phyloP scores from a whole-genome alignment of 108 stramenopile species.

The Conticribra weissflogii region DNA sequence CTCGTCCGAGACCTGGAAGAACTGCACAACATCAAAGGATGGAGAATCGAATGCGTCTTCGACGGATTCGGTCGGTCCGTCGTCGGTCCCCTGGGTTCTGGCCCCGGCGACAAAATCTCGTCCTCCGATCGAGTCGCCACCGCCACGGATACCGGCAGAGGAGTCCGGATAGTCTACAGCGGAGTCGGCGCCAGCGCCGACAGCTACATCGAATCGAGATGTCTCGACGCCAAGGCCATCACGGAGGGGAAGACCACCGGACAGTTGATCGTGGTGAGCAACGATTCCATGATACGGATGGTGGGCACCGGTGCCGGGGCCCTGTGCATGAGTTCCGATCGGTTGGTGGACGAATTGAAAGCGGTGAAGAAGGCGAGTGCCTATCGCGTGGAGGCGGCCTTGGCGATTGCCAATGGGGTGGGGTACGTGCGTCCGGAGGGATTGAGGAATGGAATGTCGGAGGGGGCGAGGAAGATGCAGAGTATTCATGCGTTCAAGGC shows the following conservation, averaged over 20 bases:
- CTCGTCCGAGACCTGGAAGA: constrained; percentile 89
- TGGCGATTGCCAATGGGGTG: constrained; percentile 74
- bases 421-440: constrained; percentile 67
- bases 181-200: constrained; percentile 79
- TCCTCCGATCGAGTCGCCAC: constrained; percentile 37
- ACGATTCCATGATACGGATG: constrained; percentile 81
- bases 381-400: constrained; percentile 77
- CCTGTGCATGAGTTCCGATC: constrained; percentile 71
- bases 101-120: constrained; percentile 42
- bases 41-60: constrained; percentile 88
- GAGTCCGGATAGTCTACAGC: constrained; percentile 71
- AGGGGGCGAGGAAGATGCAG: not conserved
- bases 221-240: constrained; percentile 70
- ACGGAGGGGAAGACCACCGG: constrained; percentile 70
- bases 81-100: constrained; percentile 54
- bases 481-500: not conserved
- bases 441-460: constrained; percentile 27
- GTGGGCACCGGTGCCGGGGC: constrained; percentile 76
- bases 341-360: constrained; percentile 83
- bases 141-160: constrained; percentile 55
- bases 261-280: constrained; percentile 74
- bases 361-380: constrained; percentile 68
- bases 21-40: constrained; percentile 66
- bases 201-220: constrained; percentile 77
- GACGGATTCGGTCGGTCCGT: constrained; percentile 67